Conservation (phyloP, 768 basidiomycete species). For the Trametes cingulata region DNA sequence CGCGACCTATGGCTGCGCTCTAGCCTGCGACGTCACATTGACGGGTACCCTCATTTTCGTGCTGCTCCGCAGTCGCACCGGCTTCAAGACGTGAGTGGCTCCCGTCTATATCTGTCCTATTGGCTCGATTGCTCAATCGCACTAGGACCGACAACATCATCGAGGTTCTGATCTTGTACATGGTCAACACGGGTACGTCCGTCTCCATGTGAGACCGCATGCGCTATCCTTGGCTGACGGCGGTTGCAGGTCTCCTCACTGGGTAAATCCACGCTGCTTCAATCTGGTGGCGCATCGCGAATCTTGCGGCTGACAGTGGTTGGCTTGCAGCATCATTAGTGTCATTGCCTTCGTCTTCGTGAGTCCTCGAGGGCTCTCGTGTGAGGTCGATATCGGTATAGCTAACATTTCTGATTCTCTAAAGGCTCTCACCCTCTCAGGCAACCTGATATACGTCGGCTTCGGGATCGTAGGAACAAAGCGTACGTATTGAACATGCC, state of each 20-base stretch:
- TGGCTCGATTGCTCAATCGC: background rate
- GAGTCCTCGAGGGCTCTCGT: background rate
- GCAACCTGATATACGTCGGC: background rate
- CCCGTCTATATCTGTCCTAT: background rate
- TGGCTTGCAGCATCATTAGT: background rate
- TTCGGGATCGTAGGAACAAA: background rate
- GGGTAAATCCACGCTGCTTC: background rate
- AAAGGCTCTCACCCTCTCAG: background rate
- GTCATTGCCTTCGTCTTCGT: background rate
- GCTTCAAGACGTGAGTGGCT: background rate
- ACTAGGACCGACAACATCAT: background rate
- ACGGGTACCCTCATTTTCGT: background rate
- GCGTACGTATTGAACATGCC: background rate
- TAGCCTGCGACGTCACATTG: background rate
- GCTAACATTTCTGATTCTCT: background rate
- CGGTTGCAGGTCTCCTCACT: background rate
- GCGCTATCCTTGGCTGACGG: no score
- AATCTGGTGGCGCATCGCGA: no score
- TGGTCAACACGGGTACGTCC: background rate
- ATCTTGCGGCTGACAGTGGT: background rate
- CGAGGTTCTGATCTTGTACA: background rate
- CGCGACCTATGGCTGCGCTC: background rate
- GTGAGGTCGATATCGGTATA: background rate
- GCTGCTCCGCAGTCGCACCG: background rate
- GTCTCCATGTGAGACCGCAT: background rate